Evolutionary conservation across 1,284 basidiomycete genomes (phyloP), one percentile per base, ranked within the genome.

Genomic region (Cryptococcus sp.): DNA sequence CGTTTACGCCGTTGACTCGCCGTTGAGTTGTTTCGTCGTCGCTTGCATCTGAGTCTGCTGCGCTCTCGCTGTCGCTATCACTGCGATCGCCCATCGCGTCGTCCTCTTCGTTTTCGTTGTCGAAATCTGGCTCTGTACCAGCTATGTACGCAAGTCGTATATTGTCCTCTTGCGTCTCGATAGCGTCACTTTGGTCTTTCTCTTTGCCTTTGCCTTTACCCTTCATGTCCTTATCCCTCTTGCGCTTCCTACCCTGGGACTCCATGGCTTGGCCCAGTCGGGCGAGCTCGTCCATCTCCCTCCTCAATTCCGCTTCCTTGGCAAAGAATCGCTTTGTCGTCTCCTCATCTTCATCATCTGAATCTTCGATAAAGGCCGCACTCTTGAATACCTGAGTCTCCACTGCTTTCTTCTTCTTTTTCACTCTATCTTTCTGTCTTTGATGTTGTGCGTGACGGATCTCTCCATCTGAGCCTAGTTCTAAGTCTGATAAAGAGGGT

Each of bases 321-420:
- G 83, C 88, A 62, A 92, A 86, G 82, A 95, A 95, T 5, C 80
- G 83, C 23, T 57, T 63, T 40, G 79, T 76, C 3, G 68, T 64
- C 47, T 88, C 80, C 17, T 73, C 73, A 54, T 78, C 87, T 26
- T 63, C 61, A 82, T 89, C 74, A 69, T 95, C 92, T 65, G 89
- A 90, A 75, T 94, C 91, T 70, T 88, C 85, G 71, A 94, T 92
- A 73, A 93, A 91, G 73, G 91, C 88, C 6, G 92, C 91, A 13
- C 87, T 89, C 78, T 93, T 93, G 82, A 89, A 93, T 55, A 81
- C 76, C 75, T 86, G 83, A 67, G 85, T 82, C 74, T 93, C 90
- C 48, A 58, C 69, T 58, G 56, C 66, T 55, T 70, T 70, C 55
- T 66, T 80, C 80, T 72, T 68, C 38, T 90, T 45, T 49, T 16